Evolutionary conservation across 2,329 filamentous ascomycete genomes (phyloP).

Genomic region (Colletotrichum lupini): DNA sequence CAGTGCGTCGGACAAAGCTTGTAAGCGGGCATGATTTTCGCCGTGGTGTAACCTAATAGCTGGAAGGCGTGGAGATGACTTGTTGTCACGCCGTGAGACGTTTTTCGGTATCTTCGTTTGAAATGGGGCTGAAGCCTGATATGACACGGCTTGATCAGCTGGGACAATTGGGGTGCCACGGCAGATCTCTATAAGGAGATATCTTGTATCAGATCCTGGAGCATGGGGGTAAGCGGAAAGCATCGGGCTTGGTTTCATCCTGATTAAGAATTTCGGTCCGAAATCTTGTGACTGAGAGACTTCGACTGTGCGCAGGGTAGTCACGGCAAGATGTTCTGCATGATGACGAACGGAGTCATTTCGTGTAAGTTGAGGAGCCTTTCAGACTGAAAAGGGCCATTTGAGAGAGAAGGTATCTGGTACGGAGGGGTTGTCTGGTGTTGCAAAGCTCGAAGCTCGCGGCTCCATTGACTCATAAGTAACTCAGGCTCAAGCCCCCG

Average conservation of each 20-base stretch:
- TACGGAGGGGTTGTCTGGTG: too few species aligned
- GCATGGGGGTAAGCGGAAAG: not conserved
- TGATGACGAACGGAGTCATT: too few species aligned
- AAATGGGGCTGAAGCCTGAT: not conserved
- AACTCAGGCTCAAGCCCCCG: too few species aligned
- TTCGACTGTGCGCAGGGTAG: too few species aligned
- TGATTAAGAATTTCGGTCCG: not conserved
- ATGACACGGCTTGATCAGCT: not conserved
- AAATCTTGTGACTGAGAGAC: too few species aligned
- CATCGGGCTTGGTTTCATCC: not conserved
- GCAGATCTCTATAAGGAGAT: not conserved
- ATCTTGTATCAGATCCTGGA: not conserved
- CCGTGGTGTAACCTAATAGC: not conserved
- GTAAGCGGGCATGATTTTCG: not conserved
- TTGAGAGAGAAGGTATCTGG: too few species aligned
- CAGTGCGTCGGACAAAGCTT: not conserved
- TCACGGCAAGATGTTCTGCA: too few species aligned
- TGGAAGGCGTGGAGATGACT: not conserved
- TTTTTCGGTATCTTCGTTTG: not conserved
- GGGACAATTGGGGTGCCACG: not conserved
- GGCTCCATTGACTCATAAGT: too few species aligned
- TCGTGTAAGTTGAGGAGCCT: too few species aligned
- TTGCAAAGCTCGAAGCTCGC: too few species aligned
- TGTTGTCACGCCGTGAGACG: not conserved
- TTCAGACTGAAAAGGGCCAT: too few species aligned